Evolutionary conservation across 1,284 basidiomycete species (phyloP), one percentile per base, ranked within the genome.

Genomic region (Pseudozyma sp.): DNA sequence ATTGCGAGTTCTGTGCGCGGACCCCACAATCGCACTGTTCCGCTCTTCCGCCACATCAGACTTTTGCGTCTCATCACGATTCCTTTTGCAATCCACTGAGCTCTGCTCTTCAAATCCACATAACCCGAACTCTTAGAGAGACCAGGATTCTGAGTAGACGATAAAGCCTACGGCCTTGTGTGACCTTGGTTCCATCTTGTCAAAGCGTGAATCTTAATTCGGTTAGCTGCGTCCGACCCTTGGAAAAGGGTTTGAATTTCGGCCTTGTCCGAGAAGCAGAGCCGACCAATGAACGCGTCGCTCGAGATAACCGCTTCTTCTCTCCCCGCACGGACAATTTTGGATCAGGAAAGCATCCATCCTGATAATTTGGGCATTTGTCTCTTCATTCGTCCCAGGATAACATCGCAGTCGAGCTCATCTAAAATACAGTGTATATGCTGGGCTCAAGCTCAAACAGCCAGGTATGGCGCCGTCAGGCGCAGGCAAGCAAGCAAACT

Each of bases 241-340:
- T 31, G 25, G 3, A 6, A 59, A 31, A 47, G 50, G 54, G 34
- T 57, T 42, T 47, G 54, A 48, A 12, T 34, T 55, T 55, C 53
- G 52, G 56, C 39, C 39, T 38, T 19, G 12, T 25, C 52, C 57
- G 57, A 66, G 36, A 47, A 47, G 42, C 49, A 50, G 34, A 31
- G 53, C 52, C 40, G 25, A 47, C 64, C 64, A 66, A 66, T 66
- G 34, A 66, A 59, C 40, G 43, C 48, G 58, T 51, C 34, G 48
- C 43, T 55, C 16, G 35, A 60, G 59, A 68, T 61, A 68, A 61
- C 25, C 25, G 25, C 25, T 31, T 31, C 25, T 51, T 45, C 39
- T 5, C 14, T 16, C 34, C 53, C 49, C 49, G 49, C 59, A 61
- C 59, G 52, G 59, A 61, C 48, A 35, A 16, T 45, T n/a, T 13